Conservation (phyloP, 805 yeast species). For the Yamadazyma nakazawae region DNA sequence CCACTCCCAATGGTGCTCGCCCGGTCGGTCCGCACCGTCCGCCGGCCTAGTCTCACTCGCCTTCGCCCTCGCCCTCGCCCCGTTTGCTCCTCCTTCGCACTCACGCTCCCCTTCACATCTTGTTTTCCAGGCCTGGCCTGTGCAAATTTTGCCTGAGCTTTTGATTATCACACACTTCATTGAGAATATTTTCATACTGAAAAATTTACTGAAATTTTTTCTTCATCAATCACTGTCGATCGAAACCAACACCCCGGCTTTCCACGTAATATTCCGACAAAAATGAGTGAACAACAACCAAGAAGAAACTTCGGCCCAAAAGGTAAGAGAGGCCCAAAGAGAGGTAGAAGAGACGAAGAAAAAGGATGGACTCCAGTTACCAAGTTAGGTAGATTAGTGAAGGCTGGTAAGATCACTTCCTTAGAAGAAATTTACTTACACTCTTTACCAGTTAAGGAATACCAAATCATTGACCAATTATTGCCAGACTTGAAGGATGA, state of each 20-base stretch:
- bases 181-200: neutral
- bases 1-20: no score
- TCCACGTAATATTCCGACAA: slow-evolving; percentile 69
- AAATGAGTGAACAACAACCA: slow-evolving; percentile 28
- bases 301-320: slow-evolving; percentile 53
- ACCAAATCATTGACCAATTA: slow-evolving; percentile 95
- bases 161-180: neutral
- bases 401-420: slow-evolving; percentile 95
- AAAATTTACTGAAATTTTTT: slow-evolving; percentile 3
- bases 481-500: slow-evolving; percentile 96
- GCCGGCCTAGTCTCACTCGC: no score
- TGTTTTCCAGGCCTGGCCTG: no score
- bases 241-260: slow-evolving; percentile 70
- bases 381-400: slow-evolving; percentile 99
- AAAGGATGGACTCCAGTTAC: slow-evolving; percentile 99
- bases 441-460: slow-evolving; percentile 99
- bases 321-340: slow-evolving; percentile 56
- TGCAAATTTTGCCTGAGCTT: no score
- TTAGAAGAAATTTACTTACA: slow-evolving; percentile 98
- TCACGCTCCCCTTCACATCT: no score
- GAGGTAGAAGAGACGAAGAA: slow-evolving; percentile 83
- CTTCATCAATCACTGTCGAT: slow-evolving; percentile 42
- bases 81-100: no score
- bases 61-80: no score
- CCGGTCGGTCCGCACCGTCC: no score